phyloP scores from a whole-genome alignment of 257 asterid genomes.

The Cynanchum wilfordii region DNA sequence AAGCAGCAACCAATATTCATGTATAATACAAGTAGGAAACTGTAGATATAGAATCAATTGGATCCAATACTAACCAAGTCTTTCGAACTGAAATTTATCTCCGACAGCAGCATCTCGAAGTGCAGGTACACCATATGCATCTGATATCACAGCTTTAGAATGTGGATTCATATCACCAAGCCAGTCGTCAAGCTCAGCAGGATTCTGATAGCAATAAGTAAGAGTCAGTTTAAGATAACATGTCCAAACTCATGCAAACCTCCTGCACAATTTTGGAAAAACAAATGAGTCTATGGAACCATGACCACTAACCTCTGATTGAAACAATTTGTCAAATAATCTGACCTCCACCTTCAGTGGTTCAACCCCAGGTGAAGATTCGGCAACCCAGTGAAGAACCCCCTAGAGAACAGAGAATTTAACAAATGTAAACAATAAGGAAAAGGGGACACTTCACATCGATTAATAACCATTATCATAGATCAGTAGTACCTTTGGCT shows the following conservation, averaged over 20 bases:
- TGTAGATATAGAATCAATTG: background rate
- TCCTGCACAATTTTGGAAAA: background rate
- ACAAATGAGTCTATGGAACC: constrained; percentile 6
- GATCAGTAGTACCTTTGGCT: constrained; percentile 65
- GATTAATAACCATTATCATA: background rate
- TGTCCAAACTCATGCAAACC: background rate
- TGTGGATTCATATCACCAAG: constrained; percentile 73
- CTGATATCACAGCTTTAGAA: constrained; percentile 52
- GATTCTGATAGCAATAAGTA: constrained; percentile 45
- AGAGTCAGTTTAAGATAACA: constrained; percentile 2
- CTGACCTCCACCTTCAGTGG: constrained; percentile 85
- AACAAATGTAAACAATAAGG: background rate
- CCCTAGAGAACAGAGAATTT: constrained; percentile 47
- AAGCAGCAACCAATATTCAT: background rate
- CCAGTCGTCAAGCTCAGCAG: constrained; percentile 83
- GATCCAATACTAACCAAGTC: constrained; percentile 58
- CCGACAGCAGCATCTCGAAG: constrained; percentile 56
- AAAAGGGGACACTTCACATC: background rate
- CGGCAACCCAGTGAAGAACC: constrained; percentile 94
- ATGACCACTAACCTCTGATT: constrained; percentile 63
- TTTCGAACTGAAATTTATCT: constrained; percentile 84
- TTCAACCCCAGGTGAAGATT: constrained; percentile 60
- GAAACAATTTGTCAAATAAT: constrained; percentile 71
- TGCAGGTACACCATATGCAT: constrained; percentile 72
- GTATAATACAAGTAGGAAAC: background rate